A percentile compares a stretch with the other conserved stretches of the same genome.
Evolutionary conservation across 129 eudicot genomes (phyloP).

Genomic region (Smallanthus sonchifolius): DNA sequence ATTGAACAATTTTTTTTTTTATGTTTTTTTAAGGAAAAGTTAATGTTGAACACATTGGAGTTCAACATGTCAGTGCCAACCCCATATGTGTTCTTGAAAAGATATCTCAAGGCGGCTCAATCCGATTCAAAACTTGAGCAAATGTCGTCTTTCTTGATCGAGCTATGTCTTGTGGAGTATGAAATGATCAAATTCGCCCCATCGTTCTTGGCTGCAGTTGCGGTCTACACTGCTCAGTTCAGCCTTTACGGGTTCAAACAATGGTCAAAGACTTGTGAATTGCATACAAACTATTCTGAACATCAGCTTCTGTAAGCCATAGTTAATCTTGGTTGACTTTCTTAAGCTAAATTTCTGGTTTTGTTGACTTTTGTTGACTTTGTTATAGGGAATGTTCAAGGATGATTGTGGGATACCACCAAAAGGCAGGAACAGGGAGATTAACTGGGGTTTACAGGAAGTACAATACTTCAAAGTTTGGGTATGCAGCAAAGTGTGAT

Average conservation of each 20-base stretch:
- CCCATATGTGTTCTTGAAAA: conserved; percentile 71
- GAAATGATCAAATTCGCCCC: conserved; percentile 82
- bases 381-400: conserved; percentile 79
- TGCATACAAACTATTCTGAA: conserved; percentile 68
- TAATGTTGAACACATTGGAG: conserved; percentile 82
- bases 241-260: conserved; percentile 60
- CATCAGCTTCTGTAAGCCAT: conserved; percentile 66
- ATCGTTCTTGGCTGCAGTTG: conserved; percentile 82
- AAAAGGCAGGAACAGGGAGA: conserved; percentile 74
- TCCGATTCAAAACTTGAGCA: conserved; percentile 65
- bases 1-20: neutral
- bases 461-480: conserved; percentile 71
- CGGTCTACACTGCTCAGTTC: conserved; percentile 82
- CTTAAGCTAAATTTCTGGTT: neutral
- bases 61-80: conserved; percentile 95
- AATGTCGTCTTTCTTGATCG: conserved; percentile 63
- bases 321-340: neutral
- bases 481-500: conserved; percentile 67
- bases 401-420: conserved; percentile 56
- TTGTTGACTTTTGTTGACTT: neutral
- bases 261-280: conserved; percentile 86
- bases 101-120: conserved; percentile 93
- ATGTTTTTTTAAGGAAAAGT: conserved; percentile 49
- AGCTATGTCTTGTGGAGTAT: conserved; percentile 83
- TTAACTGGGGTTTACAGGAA: conserved; percentile 80